These are phyloP conservation scores for Eleusine indica DNA, from an alignment of 176 grass and related monocot species.

Conservation along the genomic window DNA sequence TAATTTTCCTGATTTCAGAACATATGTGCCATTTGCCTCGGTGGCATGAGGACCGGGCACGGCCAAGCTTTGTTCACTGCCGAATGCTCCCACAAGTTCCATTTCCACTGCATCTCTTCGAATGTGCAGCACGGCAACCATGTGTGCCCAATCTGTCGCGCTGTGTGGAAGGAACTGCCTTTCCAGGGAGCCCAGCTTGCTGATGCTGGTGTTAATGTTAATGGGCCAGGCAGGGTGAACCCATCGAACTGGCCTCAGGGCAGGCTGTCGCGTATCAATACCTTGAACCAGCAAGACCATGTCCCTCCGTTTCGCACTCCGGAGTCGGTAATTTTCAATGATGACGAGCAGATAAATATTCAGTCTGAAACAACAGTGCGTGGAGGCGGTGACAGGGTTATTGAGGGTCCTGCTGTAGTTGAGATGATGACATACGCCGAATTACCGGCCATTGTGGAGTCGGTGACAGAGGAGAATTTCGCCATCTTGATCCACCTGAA, in stretches of 20 bases:
- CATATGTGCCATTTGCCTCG: slow-evolving; percentile 71
- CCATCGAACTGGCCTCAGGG: slow-evolving; percentile 43
- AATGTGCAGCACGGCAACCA: slow-evolving; percentile 60
- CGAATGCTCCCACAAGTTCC: slow-evolving; percentile 80
- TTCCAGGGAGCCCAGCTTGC: slow-evolving; percentile 19
- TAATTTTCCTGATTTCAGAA: slow-evolving; percentile 46
- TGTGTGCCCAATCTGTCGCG: slow-evolving; percentile 69
- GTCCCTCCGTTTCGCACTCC: slow-evolving; percentile 28
- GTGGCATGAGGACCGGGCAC: slow-evolving; percentile 55
- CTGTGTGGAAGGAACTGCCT: slow-evolving; percentile 68
- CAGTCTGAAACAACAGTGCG: slow-evolving; percentile 28
- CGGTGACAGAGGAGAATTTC: slow-evolving; percentile 43
- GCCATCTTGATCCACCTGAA: slow-evolving; percentile 71
- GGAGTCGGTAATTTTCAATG: slow-evolving; percentile 51
- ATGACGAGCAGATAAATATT: slow-evolving; percentile 54
- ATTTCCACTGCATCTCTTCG: slow-evolving; percentile 73
- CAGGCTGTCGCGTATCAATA: slow-evolving; percentile 8
- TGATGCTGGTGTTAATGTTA: slow-evolving; percentile 7
- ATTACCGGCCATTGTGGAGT: slow-evolving; percentile 42
- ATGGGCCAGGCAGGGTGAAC: slow-evolving; percentile 43
- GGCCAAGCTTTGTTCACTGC: slow-evolving; percentile 72
- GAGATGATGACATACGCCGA: slow-evolving; percentile 47
- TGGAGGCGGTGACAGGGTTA: neutral
- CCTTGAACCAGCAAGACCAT: slow-evolving; percentile 18
- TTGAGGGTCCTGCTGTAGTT: slow-evolving; percentile 23